Conservation (phyloP, 106 monocot species). For the Phalaenopsis aphrodite region DNA sequence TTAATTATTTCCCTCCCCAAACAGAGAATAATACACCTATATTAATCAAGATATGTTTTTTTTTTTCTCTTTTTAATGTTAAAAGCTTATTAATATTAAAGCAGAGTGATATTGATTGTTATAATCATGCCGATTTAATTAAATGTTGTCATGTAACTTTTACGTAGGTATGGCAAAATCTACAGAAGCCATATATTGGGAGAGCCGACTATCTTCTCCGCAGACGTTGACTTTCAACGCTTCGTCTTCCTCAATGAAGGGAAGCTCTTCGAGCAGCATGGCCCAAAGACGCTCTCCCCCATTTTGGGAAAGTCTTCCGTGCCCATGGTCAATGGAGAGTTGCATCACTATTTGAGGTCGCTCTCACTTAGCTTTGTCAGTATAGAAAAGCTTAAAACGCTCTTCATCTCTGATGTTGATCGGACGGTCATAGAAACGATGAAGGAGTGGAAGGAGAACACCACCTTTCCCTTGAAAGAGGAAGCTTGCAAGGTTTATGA, state of each 20-base stretch:
- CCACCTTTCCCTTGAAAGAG: neutral
- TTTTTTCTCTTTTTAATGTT: no score
- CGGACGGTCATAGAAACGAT: neutral
- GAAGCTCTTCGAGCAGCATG: neutral
- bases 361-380: neutral
- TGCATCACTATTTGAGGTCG: neutral
- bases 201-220: neutral
- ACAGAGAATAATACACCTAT: neutral
- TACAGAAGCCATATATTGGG: neutral
- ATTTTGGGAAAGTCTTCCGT: neutral
- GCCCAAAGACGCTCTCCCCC: neutral
- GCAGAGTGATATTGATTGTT: no score
- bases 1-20: neutral
- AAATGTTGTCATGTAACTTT: no score
- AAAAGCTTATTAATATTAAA: no score
- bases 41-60: no score
- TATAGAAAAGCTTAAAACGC: neutral
- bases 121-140: no score
- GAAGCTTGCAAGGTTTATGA: constrained; percentile 1
- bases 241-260: neutral
- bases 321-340: neutral
- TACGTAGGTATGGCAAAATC: neutral
- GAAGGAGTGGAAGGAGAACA: neutral
- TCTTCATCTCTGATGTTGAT: neutral
- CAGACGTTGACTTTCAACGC: neutral